Percentiles rank a stretch among this genome's conserved stretches.
Conservation (phyloP, 1,139 yeast genomes). For the Lodderomyces margitis region DNA sequence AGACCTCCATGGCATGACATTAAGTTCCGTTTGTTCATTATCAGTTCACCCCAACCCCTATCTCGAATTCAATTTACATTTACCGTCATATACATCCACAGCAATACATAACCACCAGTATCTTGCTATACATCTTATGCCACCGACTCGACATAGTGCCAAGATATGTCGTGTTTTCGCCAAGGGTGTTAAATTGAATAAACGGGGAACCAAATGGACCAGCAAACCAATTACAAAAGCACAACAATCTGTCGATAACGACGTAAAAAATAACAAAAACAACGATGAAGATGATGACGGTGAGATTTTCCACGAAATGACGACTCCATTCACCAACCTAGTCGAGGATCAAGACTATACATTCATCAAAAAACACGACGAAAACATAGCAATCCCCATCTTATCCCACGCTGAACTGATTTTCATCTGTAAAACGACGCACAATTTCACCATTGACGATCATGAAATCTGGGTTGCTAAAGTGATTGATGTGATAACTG, state of each 20-base stretch:
- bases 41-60: conserved; percentile 72
- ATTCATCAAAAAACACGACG: conserved; percentile 7
- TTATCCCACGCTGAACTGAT: conserved; percentile 59
- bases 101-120: conserved; percentile 50
- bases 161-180: conserved; percentile 60
- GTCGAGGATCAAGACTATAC: conserved; percentile 10
- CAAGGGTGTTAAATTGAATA: conserved; percentile 45
- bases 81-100: conserved; percentile 75
- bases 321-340: conserved; percentile 48
- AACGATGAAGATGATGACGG: conserved; percentile 29
- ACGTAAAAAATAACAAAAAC: background rate
- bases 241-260: too few relatives aligned
- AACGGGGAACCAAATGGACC: conserved; percentile 10
- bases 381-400: conserved; percentile 50
- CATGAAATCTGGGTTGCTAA: conserved; percentile 88
- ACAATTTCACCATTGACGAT: conserved; percentile 61
- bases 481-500: conserved; percentile 49
- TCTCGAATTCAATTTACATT: conserved; percentile 76
- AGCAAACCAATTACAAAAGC: too few relatives aligned
- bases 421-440: conserved; percentile 58
- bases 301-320: conserved; percentile 44
- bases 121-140: conserved; percentile 75
- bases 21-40: conserved; percentile 78
- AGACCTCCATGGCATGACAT: conserved; percentile 63
- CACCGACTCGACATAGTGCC: conserved; percentile 54